These are phyloP conservation scores for Cucumis cinereus DNA, from an alignment of 306 rosid species.

Conservation along the genomic window DNA sequence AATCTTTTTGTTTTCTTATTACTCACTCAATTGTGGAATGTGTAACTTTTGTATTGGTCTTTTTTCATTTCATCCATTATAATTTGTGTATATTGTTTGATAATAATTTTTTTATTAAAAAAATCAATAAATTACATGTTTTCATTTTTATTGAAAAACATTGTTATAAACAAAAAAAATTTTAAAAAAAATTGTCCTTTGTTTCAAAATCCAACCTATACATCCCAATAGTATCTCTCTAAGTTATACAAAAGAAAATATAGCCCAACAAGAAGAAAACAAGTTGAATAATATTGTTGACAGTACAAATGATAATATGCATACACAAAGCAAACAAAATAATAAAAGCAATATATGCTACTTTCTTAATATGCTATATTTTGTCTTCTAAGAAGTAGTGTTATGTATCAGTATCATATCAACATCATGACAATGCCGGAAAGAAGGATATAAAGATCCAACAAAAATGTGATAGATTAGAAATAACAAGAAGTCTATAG, in stretches of 20 bases:
- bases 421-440: background rate
- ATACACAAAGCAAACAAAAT: background rate
- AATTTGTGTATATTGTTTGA: too few species aligned
- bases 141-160: background rate
- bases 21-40: too few species aligned
- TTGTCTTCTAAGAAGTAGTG: background rate
- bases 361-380: background rate
- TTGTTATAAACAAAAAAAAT: background rate
- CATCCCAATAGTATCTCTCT: background rate
- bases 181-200: background rate
- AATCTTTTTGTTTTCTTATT: too few species aligned
- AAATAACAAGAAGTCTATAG: background rate
- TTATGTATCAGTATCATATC: background rate
- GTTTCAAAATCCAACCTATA: background rate
- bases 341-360: background rate
- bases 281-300: background rate
- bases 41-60: too few species aligned
- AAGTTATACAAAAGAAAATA: background rate
- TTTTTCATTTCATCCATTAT: too few species aligned
- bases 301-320: background rate
- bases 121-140: background rate
- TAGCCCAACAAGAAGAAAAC: background rate
- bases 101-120: too few species aligned
- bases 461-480: background rate
- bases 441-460: background rate